Evolutionary conservation across 192 early-diverging fungal genomes (phyloP), one percentile per base, ranked within the genome.

Genomic region (Backusella circina): DNA sequence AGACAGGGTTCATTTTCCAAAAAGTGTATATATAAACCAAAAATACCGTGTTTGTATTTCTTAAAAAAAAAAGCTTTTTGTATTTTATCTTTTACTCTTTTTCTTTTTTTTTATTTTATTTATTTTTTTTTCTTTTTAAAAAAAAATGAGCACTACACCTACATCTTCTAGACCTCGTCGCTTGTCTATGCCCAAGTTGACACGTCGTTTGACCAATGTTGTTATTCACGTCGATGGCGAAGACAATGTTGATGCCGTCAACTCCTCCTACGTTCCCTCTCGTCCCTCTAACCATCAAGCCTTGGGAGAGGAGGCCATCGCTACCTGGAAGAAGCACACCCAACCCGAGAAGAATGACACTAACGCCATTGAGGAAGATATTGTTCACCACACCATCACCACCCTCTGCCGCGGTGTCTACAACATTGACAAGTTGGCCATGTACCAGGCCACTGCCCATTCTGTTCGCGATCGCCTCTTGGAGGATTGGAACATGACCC

Each of bases 401-500:
- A 99, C 97, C 3, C 85, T 99, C 76, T 92, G 97, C 76, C 90
- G 96, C 77, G 93, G 90, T 75, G 89, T 92, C 1, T 92, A 88
- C 80, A 96, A 95, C 84, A 92, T 98, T 87, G 96, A 99, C 78
- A 91, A 95, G 70, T 93, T 95, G 76, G 90, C 92, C 66, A 93
- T 94, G 31, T 99, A 99, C 85, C 93, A 97, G 78, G 94, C 97
- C 33, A 90, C 94, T 23, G 96, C 98, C 51, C 90, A 95, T 79
- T 90, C 91, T 68, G 92, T 96, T 75, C 96, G 96, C 73, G 98
- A 99, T 83, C 91, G 90, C 31, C 90, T 99, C 72, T 89, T 98
- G 75, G 92, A 97, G 77, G 84, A 88, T 41, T 99, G 98, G 98
- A 98, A 99, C 83, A 80, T 88, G 66, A 98, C 98, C 35, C 96